Evolutionary conservation across 441 rosid genomes (phyloP).

Genomic region (Macaranga tanarius): DNA sequence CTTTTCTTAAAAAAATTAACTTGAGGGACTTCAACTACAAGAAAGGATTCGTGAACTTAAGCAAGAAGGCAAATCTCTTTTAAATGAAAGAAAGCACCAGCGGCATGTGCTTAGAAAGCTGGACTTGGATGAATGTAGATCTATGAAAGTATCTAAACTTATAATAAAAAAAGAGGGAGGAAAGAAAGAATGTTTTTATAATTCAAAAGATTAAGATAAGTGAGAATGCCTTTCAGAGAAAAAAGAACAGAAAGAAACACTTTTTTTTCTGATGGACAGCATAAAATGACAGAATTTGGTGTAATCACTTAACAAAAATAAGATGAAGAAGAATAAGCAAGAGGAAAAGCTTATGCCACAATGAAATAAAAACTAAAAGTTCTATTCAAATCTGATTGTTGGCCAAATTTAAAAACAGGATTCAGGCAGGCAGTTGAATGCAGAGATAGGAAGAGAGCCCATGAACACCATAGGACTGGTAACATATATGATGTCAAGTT

Average conservation of each 20-base stretch:
- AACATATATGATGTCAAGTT: not conserved
- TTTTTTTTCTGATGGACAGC: not conserved
- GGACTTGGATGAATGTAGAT: not conserved
- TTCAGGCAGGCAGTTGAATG: not conserved
- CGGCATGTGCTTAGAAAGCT: not conserved
- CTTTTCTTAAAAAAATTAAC: not conserved
- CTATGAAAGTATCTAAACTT: not conserved
- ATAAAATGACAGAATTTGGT: not conserved
- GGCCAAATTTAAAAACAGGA: not conserved
- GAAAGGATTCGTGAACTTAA: too few relatives aligned
- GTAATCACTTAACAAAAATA: not conserved
- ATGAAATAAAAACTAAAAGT: not conserved
- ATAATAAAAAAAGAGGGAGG: not conserved
- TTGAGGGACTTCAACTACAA: not conserved
- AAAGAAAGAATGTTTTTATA: not conserved
- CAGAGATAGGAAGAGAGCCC: not conserved
- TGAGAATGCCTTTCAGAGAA: not conserved
- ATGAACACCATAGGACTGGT: not conserved
- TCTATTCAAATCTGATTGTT: not conserved
- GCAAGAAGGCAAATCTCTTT: not conserved
- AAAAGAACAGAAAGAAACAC: not conserved
- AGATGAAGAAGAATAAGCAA: not conserved
- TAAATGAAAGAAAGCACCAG: not conserved
- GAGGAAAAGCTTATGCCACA: not conserved
- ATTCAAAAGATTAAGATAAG: not conserved